phyloP scores from a whole-genome alignment of 2,329 filamentous ascomycete species.

The Podosphaera leucotricha region DNA sequence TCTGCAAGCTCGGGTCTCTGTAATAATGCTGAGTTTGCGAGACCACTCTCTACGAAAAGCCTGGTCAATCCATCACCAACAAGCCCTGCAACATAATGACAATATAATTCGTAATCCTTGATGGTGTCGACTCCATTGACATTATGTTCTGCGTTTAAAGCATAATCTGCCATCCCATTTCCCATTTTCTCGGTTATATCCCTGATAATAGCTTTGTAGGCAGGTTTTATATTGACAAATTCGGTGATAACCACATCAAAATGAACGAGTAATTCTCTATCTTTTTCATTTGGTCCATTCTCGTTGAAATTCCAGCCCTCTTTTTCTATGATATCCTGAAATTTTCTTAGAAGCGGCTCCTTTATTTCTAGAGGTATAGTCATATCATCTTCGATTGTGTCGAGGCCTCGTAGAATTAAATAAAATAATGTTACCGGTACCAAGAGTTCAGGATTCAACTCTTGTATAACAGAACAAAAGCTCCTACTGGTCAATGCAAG shows the following conservation, averaged over 20 bases:
- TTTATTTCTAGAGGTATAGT: conserved; percentile 63
- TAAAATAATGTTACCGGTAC: conserved; percentile 84
- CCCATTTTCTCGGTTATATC: conserved; percentile 92
- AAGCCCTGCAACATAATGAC: conserved; percentile 95
- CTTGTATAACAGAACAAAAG: conserved; percentile 81
- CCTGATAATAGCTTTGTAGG: conserved; percentile 67
- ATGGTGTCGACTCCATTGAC: conserved; percentile 59
- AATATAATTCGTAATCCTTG: conserved; percentile 86
- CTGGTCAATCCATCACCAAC: conserved; percentile 84
- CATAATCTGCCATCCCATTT: conserved; percentile 96
- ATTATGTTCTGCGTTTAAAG: conserved; percentile 59
- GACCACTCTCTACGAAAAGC: conserved; percentile 66
- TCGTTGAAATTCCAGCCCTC: conserved; percentile 81
- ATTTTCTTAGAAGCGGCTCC: conserved; percentile 63
- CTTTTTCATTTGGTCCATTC: conserved; percentile 81
- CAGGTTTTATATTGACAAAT: conserved; percentile 67
- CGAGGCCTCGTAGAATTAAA: conserved; percentile 69
- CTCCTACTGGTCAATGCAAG: conserved; percentile 77
- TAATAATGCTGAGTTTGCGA: conserved; percentile 67
- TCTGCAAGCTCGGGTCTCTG: conserved; percentile 63
- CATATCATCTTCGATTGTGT: conserved; percentile 99
- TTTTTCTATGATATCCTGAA: conserved; percentile 52
- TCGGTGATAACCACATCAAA: conserved; percentile 74
- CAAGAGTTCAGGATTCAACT: conserved; percentile 82
- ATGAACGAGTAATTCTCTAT: conserved; percentile 73